phyloP scores from a whole-genome alignment of 352 stramenopile genomes.

The Phytopythium vexans region DNA sequence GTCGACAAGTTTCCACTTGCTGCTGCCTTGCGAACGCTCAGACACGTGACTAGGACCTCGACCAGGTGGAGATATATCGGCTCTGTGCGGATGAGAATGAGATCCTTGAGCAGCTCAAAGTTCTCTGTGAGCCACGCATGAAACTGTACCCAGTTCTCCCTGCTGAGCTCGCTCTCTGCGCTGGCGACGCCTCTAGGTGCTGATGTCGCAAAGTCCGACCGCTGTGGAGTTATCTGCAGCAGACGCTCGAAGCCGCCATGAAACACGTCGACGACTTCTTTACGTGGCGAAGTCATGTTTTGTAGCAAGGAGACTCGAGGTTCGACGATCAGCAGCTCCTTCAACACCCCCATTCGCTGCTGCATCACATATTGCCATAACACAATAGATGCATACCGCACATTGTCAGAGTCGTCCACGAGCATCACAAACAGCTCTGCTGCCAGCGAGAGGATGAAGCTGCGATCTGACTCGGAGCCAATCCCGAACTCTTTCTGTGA shows the following conservation, averaged over 20 bases:
- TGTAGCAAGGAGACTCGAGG: conserved; percentile 57
- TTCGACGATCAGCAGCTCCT: conserved; percentile 75
- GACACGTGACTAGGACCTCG: conserved; percentile 49
- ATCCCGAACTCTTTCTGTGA: conserved; percentile 67
- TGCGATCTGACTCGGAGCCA: conserved; percentile 64
- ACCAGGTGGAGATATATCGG: conserved; percentile 51
- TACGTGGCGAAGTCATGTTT: conserved; percentile 71
- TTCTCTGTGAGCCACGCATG: conserved; percentile 79
- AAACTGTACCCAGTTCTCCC: conserved; percentile 73
- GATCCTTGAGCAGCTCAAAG: conserved; percentile 52
- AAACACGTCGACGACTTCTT: conserved; percentile 71
- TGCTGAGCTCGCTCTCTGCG: conserved; percentile 18
- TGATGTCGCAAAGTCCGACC: background rate
- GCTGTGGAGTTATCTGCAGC: conserved; percentile 34
- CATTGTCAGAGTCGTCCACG: conserved; percentile 44
- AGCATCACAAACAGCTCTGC: conserved; percentile 62
- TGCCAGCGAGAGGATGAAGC: conserved; percentile 61
- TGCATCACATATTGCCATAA: conserved; percentile 76
- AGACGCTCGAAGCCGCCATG: conserved; percentile 71
- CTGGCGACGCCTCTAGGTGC: background rate
- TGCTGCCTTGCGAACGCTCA: conserved; percentile 39
- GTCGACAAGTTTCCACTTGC: conserved; percentile 11
- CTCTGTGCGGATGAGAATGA: conserved; percentile 64
- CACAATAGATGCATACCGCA: conserved; percentile 43
- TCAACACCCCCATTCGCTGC: conserved; percentile 64